Conservation (phyloP, 371 early-diverging fungal species). For the Mortierella sp. region DNA sequence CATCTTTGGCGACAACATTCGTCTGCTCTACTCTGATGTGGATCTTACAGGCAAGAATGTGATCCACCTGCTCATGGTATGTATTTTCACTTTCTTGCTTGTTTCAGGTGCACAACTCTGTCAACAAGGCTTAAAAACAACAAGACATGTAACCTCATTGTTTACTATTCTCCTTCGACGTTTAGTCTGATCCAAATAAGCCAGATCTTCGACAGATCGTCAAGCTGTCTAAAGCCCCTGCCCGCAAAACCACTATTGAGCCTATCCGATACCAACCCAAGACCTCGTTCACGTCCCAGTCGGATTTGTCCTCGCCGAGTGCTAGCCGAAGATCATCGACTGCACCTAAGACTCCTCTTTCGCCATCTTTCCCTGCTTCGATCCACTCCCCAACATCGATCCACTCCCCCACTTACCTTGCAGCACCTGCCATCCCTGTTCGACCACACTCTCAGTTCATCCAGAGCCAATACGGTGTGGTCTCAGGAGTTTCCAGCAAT, state of each 20-base stretch:
- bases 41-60: constrained; percentile 34
- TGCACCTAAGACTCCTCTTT: constrained; percentile 13
- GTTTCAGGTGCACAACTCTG: too few relatives aligned
- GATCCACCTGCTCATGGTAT: constrained; percentile 47
- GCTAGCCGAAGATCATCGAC: background rate
- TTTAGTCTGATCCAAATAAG: constrained; percentile 25
- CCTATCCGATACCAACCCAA: constrained; percentile 35
- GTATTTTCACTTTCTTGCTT: background rate
- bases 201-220: constrained; percentile 22
- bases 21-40: constrained; percentile 32
- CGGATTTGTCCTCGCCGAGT: background rate
- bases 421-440: constrained; percentile 7
- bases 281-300: constrained; percentile 23
- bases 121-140: too few relatives aligned
- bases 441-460: constrained; percentile 6
- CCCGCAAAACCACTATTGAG: constrained; percentile 26
- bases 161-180: background rate
- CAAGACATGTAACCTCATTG: background rate
- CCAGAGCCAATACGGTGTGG: background rate
- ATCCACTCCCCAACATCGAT: background rate
- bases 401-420: background rate
- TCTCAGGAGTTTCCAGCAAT: background rate
- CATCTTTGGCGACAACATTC: constrained; percentile 58
- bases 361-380: background rate
- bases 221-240: constrained; percentile 25